phyloP scores from a whole-genome alignment of 345 rosid genomes.

The Rhodamnia argentea region DNA sequence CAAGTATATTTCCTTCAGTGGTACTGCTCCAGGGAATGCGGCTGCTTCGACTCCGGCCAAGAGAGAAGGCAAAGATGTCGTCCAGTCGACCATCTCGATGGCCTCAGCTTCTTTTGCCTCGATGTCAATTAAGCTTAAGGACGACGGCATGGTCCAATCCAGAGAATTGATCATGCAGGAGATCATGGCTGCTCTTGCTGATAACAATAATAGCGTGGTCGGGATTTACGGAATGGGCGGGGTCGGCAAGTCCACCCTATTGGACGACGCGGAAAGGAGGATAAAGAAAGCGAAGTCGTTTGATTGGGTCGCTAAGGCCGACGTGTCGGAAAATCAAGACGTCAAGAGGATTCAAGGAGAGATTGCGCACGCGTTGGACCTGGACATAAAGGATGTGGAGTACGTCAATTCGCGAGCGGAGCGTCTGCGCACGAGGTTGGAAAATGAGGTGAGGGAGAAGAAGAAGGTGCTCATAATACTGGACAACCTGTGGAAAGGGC shows the following conservation, averaged over 20 bases:
- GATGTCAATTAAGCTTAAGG: too few relatives aligned
- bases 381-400: rapidly evolving
- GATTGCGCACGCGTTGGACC: neutral
- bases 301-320: neutral
- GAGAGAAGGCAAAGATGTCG: too few relatives aligned
- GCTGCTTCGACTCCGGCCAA: too few relatives aligned
- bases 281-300: rapidly evolving
- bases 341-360: neutral
- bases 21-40: too few relatives aligned
- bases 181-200: rapidly evolving
- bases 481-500: too few relatives aligned
- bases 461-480: too few relatives aligned
- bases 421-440: rapidly evolving
- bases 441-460: rapidly evolving
- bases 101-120: too few relatives aligned
- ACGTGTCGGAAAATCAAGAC: neutral
- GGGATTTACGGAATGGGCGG: neutral
- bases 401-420: rapidly evolving
- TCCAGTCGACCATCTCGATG: too few relatives aligned
- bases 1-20: too few relatives aligned
- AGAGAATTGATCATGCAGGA: neutral
- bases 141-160: too few relatives aligned
- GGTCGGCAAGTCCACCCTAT: neutral
- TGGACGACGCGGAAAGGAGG: rapidly evolving
- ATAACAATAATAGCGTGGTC: rapidly evolving